Conservation (phyloP, 177 flowering plant genomes). For the Telopea speciosissima region DNA sequence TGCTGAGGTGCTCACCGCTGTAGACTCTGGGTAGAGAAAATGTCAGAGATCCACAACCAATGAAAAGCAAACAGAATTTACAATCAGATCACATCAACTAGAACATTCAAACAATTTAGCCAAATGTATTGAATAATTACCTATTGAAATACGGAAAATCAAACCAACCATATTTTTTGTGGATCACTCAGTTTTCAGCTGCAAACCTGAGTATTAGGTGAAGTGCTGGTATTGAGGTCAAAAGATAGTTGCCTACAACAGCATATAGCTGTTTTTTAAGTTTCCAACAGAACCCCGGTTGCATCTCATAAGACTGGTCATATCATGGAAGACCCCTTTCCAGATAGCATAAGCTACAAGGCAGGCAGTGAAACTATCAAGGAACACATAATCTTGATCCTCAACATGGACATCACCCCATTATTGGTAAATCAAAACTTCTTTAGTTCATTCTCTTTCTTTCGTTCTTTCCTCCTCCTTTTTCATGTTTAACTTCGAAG, state of each 20-base stretch:
- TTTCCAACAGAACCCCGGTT: not conserved
- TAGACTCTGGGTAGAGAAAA: slow-evolving; percentile 19
- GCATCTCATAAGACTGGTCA: not conserved
- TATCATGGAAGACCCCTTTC: not conserved
- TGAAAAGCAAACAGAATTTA: not conserved
- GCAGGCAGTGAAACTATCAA: slow-evolving; percentile 1
- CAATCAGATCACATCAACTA: slow-evolving; percentile 10
- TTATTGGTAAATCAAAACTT: too few relatives aligned
- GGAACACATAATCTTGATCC: not conserved
- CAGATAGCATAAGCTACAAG: too few relatives aligned
- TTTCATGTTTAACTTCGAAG: too few relatives aligned
- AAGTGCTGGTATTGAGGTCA: not conserved
- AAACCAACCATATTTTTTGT: slow-evolving; percentile 1
- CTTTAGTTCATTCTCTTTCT: not conserved
- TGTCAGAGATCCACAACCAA: slow-evolving; percentile 14
- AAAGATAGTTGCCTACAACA: not conserved
- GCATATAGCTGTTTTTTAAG: not conserved
- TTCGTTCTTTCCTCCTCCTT: too few relatives aligned
- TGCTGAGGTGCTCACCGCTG: slow-evolving; percentile 13
- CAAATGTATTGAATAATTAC: too few relatives aligned
- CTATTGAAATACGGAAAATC: too few relatives aligned
- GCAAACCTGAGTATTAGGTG: too few relatives aligned
- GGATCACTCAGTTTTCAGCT: not conserved
- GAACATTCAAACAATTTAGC: slow-evolving; percentile 6
- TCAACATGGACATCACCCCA: too few relatives aligned